These are phyloP conservation scores for Termitomyces titanicus DNA, from an alignment of 768 basidiomycete genomes.

Conservation along the genomic window DNA sequence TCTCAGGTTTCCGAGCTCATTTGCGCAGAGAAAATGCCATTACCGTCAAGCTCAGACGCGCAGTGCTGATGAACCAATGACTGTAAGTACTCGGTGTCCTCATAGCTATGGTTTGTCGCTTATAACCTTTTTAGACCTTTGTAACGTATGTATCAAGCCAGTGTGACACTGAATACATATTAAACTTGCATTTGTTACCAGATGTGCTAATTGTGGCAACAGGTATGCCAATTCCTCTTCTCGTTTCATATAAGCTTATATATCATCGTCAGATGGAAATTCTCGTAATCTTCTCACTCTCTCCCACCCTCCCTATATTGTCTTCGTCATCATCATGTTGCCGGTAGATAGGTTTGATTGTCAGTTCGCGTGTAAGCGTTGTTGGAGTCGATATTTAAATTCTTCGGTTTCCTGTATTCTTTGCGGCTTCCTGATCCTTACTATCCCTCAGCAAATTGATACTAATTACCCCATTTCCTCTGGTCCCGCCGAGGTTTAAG, in stretches of 20 bases:
- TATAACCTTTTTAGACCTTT: constrained; percentile 57
- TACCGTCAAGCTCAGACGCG: constrained; percentile 97
- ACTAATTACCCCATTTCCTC: background rate
- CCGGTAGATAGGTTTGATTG: background rate
- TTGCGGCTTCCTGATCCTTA: background rate
- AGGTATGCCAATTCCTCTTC: constrained; percentile 18
- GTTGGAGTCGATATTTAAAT: background rate
- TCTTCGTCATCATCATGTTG: background rate
- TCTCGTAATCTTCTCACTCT: constrained; percentile 26
- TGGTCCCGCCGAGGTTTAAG: background rate
- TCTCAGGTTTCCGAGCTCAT: background rate
- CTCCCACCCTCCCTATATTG: background rate
- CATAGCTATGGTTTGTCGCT: background rate
- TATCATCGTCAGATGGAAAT: constrained; percentile 32
- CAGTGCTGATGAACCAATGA: constrained; percentile 99
- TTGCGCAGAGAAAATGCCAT: constrained; percentile 68
- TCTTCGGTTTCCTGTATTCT: background rate
- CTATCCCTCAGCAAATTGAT: background rate
- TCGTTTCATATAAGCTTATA: background rate
- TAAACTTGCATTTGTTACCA: constrained; percentile 6
- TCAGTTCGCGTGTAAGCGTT: background rate
- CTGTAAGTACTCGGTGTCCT: constrained; percentile 45
- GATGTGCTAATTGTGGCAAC: constrained; percentile 26
- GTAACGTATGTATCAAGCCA: constrained; percentile 58
- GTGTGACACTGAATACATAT: background rate